phyloP scores from a whole-genome alignment of 805 yeast species.

The Saccharomycopsis oosterbeekiorum region DNA sequence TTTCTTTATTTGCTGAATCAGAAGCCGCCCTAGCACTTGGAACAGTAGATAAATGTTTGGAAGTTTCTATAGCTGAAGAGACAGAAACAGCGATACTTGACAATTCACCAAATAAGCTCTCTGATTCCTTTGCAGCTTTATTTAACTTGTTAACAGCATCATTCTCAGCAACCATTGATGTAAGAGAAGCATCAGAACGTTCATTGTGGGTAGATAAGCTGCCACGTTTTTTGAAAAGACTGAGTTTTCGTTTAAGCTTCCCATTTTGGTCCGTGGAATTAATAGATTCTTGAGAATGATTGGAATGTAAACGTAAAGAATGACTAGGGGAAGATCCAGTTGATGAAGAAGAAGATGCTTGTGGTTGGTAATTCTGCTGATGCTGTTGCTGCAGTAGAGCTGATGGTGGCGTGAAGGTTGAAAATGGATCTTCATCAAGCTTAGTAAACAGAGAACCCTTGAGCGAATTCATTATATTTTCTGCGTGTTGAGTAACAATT shows the following conservation, averaged over 20 bases:
- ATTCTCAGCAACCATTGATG: neutral
- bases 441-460: neutral
- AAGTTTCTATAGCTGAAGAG: neutral
- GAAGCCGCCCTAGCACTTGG: neutral
- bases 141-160: neutral
- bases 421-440: neutral
- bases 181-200: neutral
- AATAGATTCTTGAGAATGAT: neutral
- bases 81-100: neutral
- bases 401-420: neutral
- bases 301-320: neutral
- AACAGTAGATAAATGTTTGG: neutral
- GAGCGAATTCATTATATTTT: neutral
- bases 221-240: neutral
- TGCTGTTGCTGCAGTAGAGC: neutral
- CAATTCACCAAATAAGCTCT: neutral
- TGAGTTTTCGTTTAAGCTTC: neutral
- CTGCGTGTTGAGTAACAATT: neutral
- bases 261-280: neutral
- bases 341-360: neutral
- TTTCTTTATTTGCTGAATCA: neutral
- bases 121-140: neutral
- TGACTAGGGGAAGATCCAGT: neutral
- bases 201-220: neutral
- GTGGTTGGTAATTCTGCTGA: neutral